A percentile compares a stretch with the other conserved stretches of the same genome.
phyloP scores from a whole-genome alignment of 129 eudicot species.

The Apium graveolens region DNA sequence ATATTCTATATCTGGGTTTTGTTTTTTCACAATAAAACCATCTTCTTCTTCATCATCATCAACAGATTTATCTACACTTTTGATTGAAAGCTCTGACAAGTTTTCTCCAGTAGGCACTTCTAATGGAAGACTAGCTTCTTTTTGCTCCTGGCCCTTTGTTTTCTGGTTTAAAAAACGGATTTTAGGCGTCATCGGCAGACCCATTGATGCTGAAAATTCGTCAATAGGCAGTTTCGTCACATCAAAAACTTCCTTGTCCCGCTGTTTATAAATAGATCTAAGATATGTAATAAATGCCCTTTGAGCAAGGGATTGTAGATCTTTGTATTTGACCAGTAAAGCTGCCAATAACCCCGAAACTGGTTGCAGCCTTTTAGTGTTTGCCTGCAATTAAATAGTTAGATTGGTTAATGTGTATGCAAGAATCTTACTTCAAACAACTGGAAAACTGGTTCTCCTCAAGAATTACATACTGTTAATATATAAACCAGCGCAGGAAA shows the following conservation, averaged over 20 bases:
- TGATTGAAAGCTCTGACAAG: slow-evolving; percentile 23
- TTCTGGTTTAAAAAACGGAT: slow-evolving; percentile 66
- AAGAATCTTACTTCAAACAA: neutral
- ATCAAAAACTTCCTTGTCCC: slow-evolving; percentile 81
- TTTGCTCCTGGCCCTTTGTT: slow-evolving; percentile 28
- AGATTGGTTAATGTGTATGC: neutral
- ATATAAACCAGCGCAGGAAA: neutral
- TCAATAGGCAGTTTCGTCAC: slow-evolving; percentile 75
- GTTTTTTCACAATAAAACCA: slow-evolving; percentile 39
- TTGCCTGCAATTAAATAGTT: slow-evolving; percentile 39
- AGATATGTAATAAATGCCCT: slow-evolving; percentile 80
- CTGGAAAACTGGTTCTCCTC: neutral
- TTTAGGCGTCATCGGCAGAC: slow-evolving; percentile 94
- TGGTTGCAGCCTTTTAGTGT: slow-evolving; percentile 59
- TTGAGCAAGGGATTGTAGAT: slow-evolving; percentile 57
- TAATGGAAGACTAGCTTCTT: slow-evolving; percentile 24
- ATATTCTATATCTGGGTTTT: slow-evolving; percentile 14
- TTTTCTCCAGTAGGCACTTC: slow-evolving; percentile 33
- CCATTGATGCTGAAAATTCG: slow-evolving; percentile 84
- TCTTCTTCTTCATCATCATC: slow-evolving; percentile 23
- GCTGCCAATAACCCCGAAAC: slow-evolving; percentile 71
- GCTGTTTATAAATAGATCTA: slow-evolving; percentile 57
- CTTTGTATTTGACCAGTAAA: slow-evolving; percentile 59
- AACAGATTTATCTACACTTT: slow-evolving; percentile 7
- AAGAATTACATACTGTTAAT: neutral